Base-by-base conservation (phyloP, 148 eudicot genomes). In the Persicaria maculosa region DNA sequence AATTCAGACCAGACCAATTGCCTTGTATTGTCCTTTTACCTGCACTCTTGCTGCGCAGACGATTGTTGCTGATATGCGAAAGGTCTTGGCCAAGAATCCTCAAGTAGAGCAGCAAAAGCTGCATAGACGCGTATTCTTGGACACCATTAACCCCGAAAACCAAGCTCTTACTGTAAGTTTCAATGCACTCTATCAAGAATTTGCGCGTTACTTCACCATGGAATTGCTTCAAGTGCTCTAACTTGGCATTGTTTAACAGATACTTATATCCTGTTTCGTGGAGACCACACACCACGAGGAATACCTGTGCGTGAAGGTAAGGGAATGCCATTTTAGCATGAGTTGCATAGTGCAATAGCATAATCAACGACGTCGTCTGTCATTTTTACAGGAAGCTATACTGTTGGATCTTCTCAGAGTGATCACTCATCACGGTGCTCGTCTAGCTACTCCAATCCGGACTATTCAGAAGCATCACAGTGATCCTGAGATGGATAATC, bases 41-140 rank as follows among this genome's bases (percentile, higher is more conserved):
- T 75, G 22, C 53, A 46, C 14, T 64, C 59, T 47, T 16, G 20
- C 68, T 75, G 17, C 76, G 73, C 86, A 93, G 97, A 93, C 58
- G 76, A 93, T 93, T 80, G 93, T 93, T 75, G 96, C 97, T 74
- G 97, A 93, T 81, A 93, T 93, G 97, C 93, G 97, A 67, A 93
- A 93, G 81, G 90, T 93, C 44, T 83, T 93, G 87, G 85, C 96
- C 5, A 93, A 93, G 85, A 88, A 93, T 78, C 97, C 96, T 82
- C 36, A 31, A 31, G 36, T 31, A 31, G 36, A 31, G 36, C 36
- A 31, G 36, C 36, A 31, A 31, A 31, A 74, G 86, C 86, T 93
- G 83, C 97, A 93, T 67, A 88, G 97, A 84, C 88, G 97, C 84
- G 93, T 88, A 59, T 93, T 93, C 78, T 55, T 93, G 79, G 96